Evolutionary conservation across 2,329 filamentous ascomycete genomes (phyloP), one percentile per base, ranked within the genome.

Genomic region (Zopfia rhizophila): DNA sequence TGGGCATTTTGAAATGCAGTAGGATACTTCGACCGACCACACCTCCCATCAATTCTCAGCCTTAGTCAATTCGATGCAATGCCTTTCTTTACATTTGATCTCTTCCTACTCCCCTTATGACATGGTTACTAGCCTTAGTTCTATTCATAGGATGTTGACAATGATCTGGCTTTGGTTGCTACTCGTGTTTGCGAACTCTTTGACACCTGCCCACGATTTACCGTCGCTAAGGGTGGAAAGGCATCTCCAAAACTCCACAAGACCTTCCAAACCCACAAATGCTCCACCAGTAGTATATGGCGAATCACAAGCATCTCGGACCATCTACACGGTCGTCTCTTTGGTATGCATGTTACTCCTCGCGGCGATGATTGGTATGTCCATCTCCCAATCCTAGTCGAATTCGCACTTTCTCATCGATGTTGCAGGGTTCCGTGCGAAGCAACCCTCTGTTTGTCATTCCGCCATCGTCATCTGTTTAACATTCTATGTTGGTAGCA

Each of bases 381-480:
- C 16, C 13, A 10, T 23, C 12, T 19, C 16, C 10, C 17, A 13
- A 13, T 21, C 37, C n/a, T 28, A 17, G 3, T 7, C 17, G 11
- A 5, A 22, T 29, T 5, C 16, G 13, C 25, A 21, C 31, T 37
- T 35, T 51, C 35, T 31, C 6, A 12, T 24, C 16, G 14, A 6
- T n/a, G 13, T n/a, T 7, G 31, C 19, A 68, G 64, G 65, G 7
- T 63, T 56, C 25, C 65, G 64, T 10, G 45, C 57, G 11, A 54
- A 55, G 24, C 52, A 56, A 13, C 12, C 42, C 2, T 23, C 28
- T 3, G 47, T 56, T 12, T 76, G 74, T 46, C 56, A 57, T n/a
- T 54, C 55, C 1, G 66, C 69, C 1, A 68, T 74, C 29, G 60
- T 66, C 22, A 46, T 72, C 16, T 77, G 74, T 43, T 46, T 76